Percentiles rank a stretch among this genome's conserved stretches.
Evolutionary conservation across 768 basidiomycete species (phyloP).

Genomic region (Clitopilus passeckerianus): DNA sequence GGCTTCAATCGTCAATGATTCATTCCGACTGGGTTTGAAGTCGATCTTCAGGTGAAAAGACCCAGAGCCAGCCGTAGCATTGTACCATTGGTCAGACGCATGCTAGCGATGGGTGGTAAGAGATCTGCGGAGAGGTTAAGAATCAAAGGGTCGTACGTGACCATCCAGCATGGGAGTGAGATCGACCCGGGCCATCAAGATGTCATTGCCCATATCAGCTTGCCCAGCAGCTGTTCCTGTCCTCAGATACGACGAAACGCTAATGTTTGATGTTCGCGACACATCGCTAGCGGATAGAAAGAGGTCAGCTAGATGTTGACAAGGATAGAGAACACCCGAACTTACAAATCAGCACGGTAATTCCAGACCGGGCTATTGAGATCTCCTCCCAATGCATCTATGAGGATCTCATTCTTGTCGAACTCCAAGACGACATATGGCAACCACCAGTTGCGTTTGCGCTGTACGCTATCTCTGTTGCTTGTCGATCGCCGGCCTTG

Average conservation of each 20-base stretch:
- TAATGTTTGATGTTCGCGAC: conserved; percentile 87
- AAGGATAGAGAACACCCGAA: conserved; percentile 12
- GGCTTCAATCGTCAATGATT: conserved; percentile 88
- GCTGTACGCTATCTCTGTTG: conserved; percentile 87
- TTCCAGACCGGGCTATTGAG: conserved; percentile 89
- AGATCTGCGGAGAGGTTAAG: too few relatives aligned
- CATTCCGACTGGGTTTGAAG: conserved; percentile 83
- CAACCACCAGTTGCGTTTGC: conserved; percentile 94
- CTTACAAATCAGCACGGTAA: conserved; percentile 92
- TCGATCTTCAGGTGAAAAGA: conserved; percentile 95
- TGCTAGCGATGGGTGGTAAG: conserved; percentile 35
- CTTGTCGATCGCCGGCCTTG: conserved; percentile 52
- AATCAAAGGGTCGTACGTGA: conserved; percentile 43
- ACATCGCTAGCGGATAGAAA: conserved; percentile 67
- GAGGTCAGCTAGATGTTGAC: not conserved
- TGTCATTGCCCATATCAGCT: conserved; percentile 96
- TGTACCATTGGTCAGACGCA: conserved; percentile 89
- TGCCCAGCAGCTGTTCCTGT: conserved; percentile 66
- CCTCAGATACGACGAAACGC: conserved; percentile 87
- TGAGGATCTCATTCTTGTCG: conserved; percentile 94
- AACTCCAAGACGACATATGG: conserved; percentile 98
- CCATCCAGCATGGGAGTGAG: conserved; percentile 80
- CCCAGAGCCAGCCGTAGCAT: conserved; percentile 77
- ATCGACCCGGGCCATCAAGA: conserved; percentile 91
- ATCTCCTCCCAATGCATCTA: conserved; percentile 96